Percentiles rank a stretch among this genome's conserved stretches.
These are phyloP conservation scores for Diaporthe sp. DNA, from an alignment of 2,329 filamentous ascomycete species.

Conservation along the genomic window DNA sequence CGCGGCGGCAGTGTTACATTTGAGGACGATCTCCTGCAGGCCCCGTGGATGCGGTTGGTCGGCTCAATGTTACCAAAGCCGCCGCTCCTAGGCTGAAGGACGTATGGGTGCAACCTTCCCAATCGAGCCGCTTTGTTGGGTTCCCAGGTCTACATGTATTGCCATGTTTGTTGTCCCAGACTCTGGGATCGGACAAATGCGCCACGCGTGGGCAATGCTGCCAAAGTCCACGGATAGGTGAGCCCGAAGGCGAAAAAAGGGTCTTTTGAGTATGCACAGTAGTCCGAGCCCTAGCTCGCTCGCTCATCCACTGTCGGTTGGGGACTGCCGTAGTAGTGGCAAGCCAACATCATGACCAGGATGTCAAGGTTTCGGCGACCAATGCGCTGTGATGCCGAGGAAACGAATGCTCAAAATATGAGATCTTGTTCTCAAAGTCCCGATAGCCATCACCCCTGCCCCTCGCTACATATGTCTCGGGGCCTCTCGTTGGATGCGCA, in stretches of 20 bases:
- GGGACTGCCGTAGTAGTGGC: neutral
- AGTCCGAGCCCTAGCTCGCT: neutral
- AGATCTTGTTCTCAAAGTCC: neutral
- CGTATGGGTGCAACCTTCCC: neutral
- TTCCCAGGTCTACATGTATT: neutral
- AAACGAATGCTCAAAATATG: neutral
- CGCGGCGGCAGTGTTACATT: conserved; percentile 27
- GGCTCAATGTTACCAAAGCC: neutral
- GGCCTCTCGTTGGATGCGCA: too few species aligned
- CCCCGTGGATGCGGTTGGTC: conserved; percentile 13
- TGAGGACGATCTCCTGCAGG: neutral
- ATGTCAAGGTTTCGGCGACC: neutral
- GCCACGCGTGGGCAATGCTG: neutral
- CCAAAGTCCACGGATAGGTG: neutral
- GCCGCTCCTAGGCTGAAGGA: neutral
- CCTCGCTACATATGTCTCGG: neutral
- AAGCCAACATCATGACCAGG: neutral
- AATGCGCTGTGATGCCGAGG: neutral
- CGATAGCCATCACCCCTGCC: neutral
- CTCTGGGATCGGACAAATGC: too few species aligned
- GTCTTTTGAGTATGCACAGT: neutral
- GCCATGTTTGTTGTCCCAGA: neutral
- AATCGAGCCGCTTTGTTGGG: neutral
- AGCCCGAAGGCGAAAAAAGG: neutral
- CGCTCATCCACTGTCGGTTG: neutral